These are phyloP conservation scores for Phellinidium pouzarii DNA, from an alignment of 1,284 basidiomycete species.

Conservation along the genomic window DNA sequence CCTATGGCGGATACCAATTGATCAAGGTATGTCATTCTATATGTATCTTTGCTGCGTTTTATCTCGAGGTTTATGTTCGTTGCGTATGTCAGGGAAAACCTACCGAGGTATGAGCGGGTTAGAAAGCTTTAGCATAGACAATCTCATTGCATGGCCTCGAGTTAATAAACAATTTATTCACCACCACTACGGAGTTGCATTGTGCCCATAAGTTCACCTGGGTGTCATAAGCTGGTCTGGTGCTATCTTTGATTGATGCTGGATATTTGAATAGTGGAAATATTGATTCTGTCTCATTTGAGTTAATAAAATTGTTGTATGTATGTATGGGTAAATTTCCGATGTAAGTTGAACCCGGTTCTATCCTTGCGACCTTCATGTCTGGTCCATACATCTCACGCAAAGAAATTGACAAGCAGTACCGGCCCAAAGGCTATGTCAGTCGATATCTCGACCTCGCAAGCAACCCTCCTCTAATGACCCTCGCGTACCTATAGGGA, in stretches of 20 bases:
- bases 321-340: too few species aligned
- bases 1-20: slow-evolving; percentile 44
- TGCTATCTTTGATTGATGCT: too few species aligned
- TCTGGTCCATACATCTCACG: slow-evolving; percentile 20
- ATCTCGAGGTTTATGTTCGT: background rate
- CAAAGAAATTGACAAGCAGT: slow-evolving; percentile 21
- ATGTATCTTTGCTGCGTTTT: background rate
- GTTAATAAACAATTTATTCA: background rate
- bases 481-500: slow-evolving; percentile 38
- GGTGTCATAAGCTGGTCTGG: too few species aligned
- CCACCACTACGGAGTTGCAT: slow-evolving; percentile 19
- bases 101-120: slow-evolving; percentile 7
- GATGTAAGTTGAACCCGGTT: slow-evolving; percentile 1
- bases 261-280: too few species aligned
- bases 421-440: slow-evolving; percentile 25
- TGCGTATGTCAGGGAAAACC: slow-evolving; percentile 16
- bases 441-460: slow-evolving; percentile 10
- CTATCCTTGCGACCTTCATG: slow-evolving; percentile 8
- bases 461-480: background rate
- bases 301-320: too few species aligned
- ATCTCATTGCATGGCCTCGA: too few species aligned
- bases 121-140: background rate
- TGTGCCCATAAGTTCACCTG: too few species aligned
- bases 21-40: slow-evolving; percentile 38
- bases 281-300: too few species aligned